These are phyloP conservation scores for Adansonia grandidieri DNA, from an alignment of 441 rosid genomes.

Conservation along the genomic window DNA sequence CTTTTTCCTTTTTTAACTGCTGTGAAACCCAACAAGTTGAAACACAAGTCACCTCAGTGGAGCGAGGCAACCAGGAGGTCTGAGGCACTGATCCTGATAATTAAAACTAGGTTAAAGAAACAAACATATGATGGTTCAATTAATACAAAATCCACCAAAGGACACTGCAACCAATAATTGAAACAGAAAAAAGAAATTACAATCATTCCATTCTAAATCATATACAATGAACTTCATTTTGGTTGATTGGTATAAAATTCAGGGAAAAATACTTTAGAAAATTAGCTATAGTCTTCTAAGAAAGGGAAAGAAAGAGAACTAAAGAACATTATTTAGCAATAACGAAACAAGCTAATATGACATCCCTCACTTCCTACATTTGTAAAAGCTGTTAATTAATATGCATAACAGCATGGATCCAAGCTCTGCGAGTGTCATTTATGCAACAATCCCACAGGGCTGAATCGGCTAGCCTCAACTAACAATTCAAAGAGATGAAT, in stretches of 20 bases:
- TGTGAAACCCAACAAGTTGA: constrained; percentile 13
- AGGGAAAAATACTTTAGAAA: not conserved
- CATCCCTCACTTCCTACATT: constrained; percentile 8
- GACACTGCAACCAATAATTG: not conserved
- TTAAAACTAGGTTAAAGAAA: constrained; percentile 20
- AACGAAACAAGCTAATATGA: not conserved
- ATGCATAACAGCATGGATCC: not conserved
- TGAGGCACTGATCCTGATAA: constrained; percentile 55
- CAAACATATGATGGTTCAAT: constrained; percentile 12
- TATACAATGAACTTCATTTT: not conserved
- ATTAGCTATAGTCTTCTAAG: constrained; percentile 12
- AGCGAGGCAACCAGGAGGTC: constrained; percentile 48
- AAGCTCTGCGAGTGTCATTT: not conserved
- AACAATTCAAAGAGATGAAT: not conserved
- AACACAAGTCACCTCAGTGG: constrained; percentile 55
- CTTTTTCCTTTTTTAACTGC: constrained; percentile 18
- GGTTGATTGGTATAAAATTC: not conserved
- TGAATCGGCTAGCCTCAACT: constrained; percentile 8
- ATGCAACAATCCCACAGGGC: not conserved
- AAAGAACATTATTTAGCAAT: not conserved
- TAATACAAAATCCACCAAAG: constrained; percentile 6
- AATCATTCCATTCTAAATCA: not conserved
- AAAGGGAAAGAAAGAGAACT: constrained; percentile 4
- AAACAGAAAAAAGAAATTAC: not conserved
- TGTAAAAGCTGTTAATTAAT: constrained; percentile 6